Conservation (phyloP, 2,329 filamentous ascomycete species). For the Penicillium crustosum region DNA sequence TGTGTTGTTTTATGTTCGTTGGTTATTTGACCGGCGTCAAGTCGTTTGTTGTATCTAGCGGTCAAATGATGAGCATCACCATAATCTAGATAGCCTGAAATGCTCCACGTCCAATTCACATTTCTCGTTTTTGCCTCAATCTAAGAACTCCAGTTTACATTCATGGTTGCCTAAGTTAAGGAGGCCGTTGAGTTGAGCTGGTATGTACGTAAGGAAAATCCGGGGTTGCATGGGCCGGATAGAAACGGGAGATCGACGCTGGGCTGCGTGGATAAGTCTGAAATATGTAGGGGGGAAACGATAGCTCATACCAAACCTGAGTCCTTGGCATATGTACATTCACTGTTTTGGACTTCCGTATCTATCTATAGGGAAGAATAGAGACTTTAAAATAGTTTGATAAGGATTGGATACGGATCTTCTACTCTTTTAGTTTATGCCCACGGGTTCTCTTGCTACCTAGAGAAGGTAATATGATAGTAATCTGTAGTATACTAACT, state of each 20-base stretch:
- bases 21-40: neutral
- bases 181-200: neutral
- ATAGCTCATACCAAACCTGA: neutral
- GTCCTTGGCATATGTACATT: neutral
- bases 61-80: neutral
- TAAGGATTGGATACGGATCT: neutral
- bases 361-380: neutral
- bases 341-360: neutral
- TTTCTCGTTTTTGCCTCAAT: neutral
- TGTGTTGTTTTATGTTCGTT: neutral
- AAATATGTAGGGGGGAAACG: neutral
- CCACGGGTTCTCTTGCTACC: no score
- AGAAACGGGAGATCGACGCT: constrained; percentile 1
- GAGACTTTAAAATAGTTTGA: neutral
- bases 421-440: no score
- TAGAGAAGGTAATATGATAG: no score
- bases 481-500: no score
- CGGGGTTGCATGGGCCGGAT: neutral
- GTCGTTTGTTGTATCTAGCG: neutral
- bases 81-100: neutral
- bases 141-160: no score
- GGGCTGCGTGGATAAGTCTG: neutral
- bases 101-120: neutral
- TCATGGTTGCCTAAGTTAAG: neutral
- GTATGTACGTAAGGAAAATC: neutral